These are phyloP conservation scores for Kickxella alabastrina DNA, from an alignment of 192 early-diverging fungal species.

Conservation along the genomic window DNA sequence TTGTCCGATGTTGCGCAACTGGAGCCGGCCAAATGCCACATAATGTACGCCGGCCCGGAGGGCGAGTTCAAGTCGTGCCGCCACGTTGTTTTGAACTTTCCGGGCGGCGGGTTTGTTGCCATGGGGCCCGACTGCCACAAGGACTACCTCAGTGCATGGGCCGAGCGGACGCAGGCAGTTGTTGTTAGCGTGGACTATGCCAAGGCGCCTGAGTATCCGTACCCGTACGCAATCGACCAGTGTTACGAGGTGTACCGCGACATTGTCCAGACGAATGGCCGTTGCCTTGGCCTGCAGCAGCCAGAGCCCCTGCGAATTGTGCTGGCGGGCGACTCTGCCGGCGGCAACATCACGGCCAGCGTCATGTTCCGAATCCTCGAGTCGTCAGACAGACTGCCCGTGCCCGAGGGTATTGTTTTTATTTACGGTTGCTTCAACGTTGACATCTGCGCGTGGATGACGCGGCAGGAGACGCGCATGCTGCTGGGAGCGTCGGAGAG, in stretches of 20 bases:
- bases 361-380: slow-evolving; percentile 79
- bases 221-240: slow-evolving; percentile 84
- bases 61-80: slow-evolving; percentile 29
- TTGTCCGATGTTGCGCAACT: slow-evolving; percentile 14
- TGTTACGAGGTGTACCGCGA: slow-evolving; percentile 82
- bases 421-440: slow-evolving; percentile 91
- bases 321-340: slow-evolving; percentile 89
- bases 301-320: slow-evolving; percentile 64
- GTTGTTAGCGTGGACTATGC: slow-evolving; percentile 86
- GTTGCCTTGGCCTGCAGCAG: slow-evolving; percentile 68
- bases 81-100: slow-evolving; percentile 59
- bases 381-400: slow-evolving; percentile 52
- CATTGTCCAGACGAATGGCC: slow-evolving; percentile 74
- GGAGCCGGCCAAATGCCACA: slow-evolving; percentile 43
- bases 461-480: slow-evolving; percentile 36
- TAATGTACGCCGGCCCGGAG: slow-evolving; percentile 57
- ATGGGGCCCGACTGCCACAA: slow-evolving; percentile 86
- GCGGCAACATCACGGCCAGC: slow-evolving; percentile 81
- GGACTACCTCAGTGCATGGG: slow-evolving; percentile 79
- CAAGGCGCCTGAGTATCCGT: slow-evolving; percentile 95
- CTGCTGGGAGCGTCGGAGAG: slow-evolving; percentile 17
- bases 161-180: slow-evolving; percentile 64
- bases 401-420: slow-evolving; percentile 74
- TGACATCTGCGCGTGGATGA: slow-evolving; percentile 92
- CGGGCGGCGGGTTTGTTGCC: slow-evolving; percentile 89